Evolutionary conservation across 2,329 filamentous ascomycete genomes (phyloP).

Genomic region (Talaromyces albobiverticillius): DNA sequence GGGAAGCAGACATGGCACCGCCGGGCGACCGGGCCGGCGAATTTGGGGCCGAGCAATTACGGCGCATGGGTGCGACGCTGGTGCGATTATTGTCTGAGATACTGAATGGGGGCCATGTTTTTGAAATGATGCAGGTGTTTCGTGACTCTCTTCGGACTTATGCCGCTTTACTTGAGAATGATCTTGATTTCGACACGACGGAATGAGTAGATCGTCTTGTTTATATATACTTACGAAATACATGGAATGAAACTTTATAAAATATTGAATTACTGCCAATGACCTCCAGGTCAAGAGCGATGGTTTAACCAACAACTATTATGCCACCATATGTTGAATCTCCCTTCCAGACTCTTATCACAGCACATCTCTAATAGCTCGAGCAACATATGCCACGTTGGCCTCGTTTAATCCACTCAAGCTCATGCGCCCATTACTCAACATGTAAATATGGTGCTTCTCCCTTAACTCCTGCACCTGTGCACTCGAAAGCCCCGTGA

Average conservation of each 20-base stretch:
- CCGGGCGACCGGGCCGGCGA: background rate
- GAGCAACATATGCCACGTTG: slow-evolving; percentile 39
- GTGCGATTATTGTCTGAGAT: slow-evolving; percentile 12
- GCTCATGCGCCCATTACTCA: slow-evolving; percentile 31
- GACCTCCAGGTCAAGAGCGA: background rate
- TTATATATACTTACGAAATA: slow-evolving; percentile 2
- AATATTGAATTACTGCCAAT: background rate
- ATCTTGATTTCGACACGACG: slow-evolving; percentile 10
- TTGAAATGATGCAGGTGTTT: slow-evolving; percentile 12
- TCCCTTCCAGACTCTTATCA: background rate
- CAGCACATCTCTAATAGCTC: slow-evolving; percentile 33
- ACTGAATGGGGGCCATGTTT: slow-evolving; percentile 9
- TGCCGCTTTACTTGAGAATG: slow-evolving; percentile 12
- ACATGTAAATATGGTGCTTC: slow-evolving; percentile 43
- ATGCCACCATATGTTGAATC: slow-evolving; percentile 1
- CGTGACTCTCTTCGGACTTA: slow-evolving; percentile 12
- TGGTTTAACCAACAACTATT: slow-evolving; percentile 1
- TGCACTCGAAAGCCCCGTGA: slow-evolving; percentile 19
- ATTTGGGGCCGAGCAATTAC: slow-evolving; percentile 10
- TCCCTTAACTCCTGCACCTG: slow-evolving; percentile 27
- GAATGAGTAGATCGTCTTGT: slow-evolving; percentile 4
- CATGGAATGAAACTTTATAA: slow-evolving; percentile 1
- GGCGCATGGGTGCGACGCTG: slow-evolving; percentile 13
- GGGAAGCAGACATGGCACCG: slow-evolving; percentile 10
- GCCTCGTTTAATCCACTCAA: slow-evolving; percentile 36